Evolutionary conservation across 306 rosid species (phyloP), one percentile per base, ranked within the genome.

Genomic region (Castanea sativa): DNA sequence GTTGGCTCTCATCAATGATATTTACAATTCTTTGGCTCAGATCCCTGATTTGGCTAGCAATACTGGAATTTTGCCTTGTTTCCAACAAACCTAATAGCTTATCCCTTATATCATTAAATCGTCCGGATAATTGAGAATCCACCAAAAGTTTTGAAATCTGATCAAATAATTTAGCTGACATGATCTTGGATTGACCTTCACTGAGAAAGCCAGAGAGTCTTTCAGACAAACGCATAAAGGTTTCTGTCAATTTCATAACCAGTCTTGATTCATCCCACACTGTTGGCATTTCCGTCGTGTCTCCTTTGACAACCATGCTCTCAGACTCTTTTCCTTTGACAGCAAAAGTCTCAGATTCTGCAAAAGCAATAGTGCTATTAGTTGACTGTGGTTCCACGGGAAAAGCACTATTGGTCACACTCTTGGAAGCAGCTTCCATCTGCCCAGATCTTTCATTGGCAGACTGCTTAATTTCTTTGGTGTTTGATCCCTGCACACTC

Each of bases 1-100:
- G 89, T 86, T 95, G 99, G 53, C 93, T 91, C 72, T 93, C 99
- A 80, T 95, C 98, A 55, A 95, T 87, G 58, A 95, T 90, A 76
- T 82, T 83, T 55, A 93, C 98, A 78, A 95, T 90, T 86, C 89
- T 90, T 77, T 93, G 86, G 88, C 98, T 95, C 84, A 95, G 84
- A 71, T 95, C 99, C 74, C 78, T 83, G 84, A 93, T 89, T 87
- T 95, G 98, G 80, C 79, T 78, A 79, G 92, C 80, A 78, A 95
- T 77, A 60, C 82, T 85, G n/a, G 96, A 84, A 79, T 76, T 90
- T 82, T 95, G 90, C 69, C 89, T 78, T 45, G 91, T 79, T 85
- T 91, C 99, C 87, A 93, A 85, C 85, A 95, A 80, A 76, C 84
- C 77, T 63, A 79, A 87, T 81, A 91, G 88, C 80, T 85, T 93